These are phyloP conservation scores for Leccinum sublutescens DNA, from an alignment of 768 basidiomycete species.

Conservation along the genomic window DNA sequence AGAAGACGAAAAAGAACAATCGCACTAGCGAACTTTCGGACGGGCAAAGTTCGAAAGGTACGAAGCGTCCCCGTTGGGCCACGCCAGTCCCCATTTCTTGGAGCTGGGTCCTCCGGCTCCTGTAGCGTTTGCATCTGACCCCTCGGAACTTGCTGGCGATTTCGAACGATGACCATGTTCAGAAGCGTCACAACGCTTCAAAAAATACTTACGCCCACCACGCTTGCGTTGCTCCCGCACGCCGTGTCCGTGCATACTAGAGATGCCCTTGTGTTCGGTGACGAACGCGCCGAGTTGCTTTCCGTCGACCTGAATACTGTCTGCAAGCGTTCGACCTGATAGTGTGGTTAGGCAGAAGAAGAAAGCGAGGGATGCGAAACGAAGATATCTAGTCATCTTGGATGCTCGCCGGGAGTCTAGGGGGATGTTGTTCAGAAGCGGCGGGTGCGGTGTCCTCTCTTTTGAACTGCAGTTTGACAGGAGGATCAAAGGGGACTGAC, in stretches of 20 bases:
- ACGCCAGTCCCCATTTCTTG: conserved; percentile 64
- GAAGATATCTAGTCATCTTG: conserved; percentile 13
- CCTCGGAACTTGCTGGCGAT: neutral
- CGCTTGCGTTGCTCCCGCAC: conserved; percentile 17
- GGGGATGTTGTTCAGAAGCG: neutral
- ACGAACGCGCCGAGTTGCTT: conserved; percentile 2
- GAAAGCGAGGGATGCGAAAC: conserved; percentile 9
- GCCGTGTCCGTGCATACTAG: neutral
- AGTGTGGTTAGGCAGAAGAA: conserved; percentile 9
- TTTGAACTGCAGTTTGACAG: neutral
- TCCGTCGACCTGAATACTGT: neutral
- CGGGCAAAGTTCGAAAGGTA: conserved; percentile 51
- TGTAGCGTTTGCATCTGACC: neutral
- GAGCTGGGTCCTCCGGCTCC: neutral
- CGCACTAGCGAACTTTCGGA: conserved; percentile 44
- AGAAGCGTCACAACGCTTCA: conserved; percentile 19
- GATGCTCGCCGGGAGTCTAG: neutral
- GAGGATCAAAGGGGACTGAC: neutral
- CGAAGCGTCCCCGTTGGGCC: conserved; percentile 55
- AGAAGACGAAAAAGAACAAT: conserved; percentile 10
- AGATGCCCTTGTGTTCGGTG: neutral
- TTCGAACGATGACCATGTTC: conserved; percentile 7
- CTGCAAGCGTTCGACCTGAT: conserved; percentile 5
- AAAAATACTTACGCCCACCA: conserved; percentile 10
- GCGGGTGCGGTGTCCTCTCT: neutral